Conservation (phyloP, 2,329 filamentous ascomycete species). For the Uncinocarpus reesii region DNA sequence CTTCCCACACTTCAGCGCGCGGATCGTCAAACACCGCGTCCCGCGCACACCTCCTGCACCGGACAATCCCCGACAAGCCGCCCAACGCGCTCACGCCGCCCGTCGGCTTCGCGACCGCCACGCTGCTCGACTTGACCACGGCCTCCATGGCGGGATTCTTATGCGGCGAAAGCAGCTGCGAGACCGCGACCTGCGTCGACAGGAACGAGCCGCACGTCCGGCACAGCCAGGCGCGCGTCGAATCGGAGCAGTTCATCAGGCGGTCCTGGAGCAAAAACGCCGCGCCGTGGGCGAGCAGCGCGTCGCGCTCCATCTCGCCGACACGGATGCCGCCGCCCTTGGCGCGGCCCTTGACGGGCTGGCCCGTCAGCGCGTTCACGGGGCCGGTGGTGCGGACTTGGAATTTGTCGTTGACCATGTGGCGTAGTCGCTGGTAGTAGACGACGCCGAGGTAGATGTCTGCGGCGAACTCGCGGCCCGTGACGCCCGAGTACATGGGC, state of each 20-base stretch:
- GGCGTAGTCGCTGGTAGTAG: slow-evolving; percentile 93
- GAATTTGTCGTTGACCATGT: slow-evolving; percentile 99
- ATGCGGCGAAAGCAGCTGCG: slow-evolving; percentile 18
- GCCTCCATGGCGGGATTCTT: slow-evolving; percentile 19
- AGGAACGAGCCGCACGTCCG: slow-evolving; percentile 82
- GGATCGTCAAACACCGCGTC: slow-evolving; percentile 51
- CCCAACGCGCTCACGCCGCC: slow-evolving; percentile 50
- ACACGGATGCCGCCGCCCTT: slow-evolving; percentile 97
- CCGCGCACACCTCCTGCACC: slow-evolving; percentile 70
- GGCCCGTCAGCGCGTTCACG: slow-evolving; percentile 78
- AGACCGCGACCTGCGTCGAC: slow-evolving; percentile 55
- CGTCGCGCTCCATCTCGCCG: slow-evolving; percentile 97
- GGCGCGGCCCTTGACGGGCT: slow-evolving; percentile 93
- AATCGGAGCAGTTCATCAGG: slow-evolving; percentile 93
- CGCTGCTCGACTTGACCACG: slow-evolving; percentile 14
- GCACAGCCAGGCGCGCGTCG: slow-evolving; percentile 81
- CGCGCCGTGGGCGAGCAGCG: slow-evolving; percentile 85
- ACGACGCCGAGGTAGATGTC: slow-evolving; percentile 97
- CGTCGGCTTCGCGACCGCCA: slow-evolving; percentile 43
- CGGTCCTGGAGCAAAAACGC: slow-evolving; percentile 92
- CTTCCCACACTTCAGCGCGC: slow-evolving; percentile 74
- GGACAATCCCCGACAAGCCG: slow-evolving; percentile 51
- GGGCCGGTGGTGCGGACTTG: slow-evolving; percentile 94
- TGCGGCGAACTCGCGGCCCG: slow-evolving; percentile 81
- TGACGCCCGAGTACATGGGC: slow-evolving; percentile 96